These are phyloP conservation scores for Asterella californica DNA, from an alignment of 225 moss, liverwort and hornwort genomes.

Conservation along the genomic window DNA sequence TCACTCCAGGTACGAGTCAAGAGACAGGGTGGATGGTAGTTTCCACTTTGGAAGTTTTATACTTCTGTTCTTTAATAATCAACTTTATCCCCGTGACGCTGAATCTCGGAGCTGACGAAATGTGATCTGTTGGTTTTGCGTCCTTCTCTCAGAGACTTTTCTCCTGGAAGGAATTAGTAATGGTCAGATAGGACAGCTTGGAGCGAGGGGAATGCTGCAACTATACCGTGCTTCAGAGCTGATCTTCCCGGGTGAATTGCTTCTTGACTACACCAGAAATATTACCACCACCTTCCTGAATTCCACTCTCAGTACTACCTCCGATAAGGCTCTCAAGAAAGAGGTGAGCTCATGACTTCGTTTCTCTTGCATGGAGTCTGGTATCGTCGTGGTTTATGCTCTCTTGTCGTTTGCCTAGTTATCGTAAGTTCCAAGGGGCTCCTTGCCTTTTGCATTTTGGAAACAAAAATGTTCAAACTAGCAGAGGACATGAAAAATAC, in stretches of 20 bases:
- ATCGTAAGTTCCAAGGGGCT: not conserved
- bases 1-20: conserved; percentile 16
- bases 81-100: not conserved
- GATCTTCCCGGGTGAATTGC: conserved; percentile 24
- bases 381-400: not conserved
- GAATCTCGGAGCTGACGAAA: not conserved
- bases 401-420: not conserved
- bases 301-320: conserved; percentile 3
- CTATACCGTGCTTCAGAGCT: conserved; percentile 26
- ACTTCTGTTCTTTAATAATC: not conserved
- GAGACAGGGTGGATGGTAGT: too few relatives aligned
- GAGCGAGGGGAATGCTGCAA: conserved; percentile 25
- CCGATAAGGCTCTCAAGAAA: conserved; percentile 13
- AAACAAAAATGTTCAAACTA: not conserved
- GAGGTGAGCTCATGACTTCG: not conserved
- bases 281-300: conserved; percentile 7
- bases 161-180: conserved; percentile 19
- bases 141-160: conserved; percentile 11
- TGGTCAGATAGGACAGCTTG: conserved; percentile 18
- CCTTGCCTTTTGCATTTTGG: not conserved
- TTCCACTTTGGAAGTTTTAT: not conserved
- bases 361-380: not conserved
- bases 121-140: not conserved
- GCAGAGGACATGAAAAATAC: not conserved
- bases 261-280: conserved; percentile 17